These are phyloP conservation scores for Macrotyloma uniflorum DNA, from an alignment of 306 rosid species.

Conservation along the genomic window DNA sequence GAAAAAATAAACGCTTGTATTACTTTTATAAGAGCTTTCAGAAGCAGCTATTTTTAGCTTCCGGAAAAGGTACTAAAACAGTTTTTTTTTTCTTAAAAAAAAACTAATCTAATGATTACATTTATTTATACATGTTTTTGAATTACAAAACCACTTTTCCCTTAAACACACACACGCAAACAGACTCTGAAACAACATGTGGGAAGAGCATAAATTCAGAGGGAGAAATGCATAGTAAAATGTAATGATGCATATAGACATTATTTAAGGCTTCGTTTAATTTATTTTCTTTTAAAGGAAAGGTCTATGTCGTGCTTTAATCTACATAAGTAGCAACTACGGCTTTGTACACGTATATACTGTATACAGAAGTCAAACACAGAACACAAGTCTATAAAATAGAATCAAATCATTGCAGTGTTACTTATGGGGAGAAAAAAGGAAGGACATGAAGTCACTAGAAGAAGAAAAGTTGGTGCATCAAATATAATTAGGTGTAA, in stretches of 20 bases:
- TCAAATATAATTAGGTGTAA: constrained; percentile 15
- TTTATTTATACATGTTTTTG: neutral
- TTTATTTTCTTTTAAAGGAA: constrained; percentile 5
- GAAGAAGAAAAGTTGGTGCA: constrained; percentile 12
- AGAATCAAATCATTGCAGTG: neutral
- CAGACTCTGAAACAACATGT: neutral
- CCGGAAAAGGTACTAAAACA: neutral
- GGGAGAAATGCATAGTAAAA: neutral
- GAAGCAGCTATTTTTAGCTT: neutral
- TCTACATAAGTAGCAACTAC: neutral
- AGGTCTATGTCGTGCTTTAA: neutral
- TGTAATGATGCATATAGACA: neutral
- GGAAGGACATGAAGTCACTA: constrained; percentile 11
- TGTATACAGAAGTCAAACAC: constrained; percentile 1
- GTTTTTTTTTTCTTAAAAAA: neutral
- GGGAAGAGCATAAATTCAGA: neutral
- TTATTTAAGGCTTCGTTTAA: neutral
- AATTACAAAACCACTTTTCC: neutral
- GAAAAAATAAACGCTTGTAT: neutral
- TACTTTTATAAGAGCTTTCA: neutral
- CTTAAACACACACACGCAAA: neutral
- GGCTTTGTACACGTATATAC: constrained; percentile 13
- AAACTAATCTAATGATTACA: neutral
- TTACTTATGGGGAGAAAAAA: neutral
- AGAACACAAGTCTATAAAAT: neutral